Evolutionary conservation across 257 asterid species (phyloP).

Genomic region (Nicotiana undulata): DNA sequence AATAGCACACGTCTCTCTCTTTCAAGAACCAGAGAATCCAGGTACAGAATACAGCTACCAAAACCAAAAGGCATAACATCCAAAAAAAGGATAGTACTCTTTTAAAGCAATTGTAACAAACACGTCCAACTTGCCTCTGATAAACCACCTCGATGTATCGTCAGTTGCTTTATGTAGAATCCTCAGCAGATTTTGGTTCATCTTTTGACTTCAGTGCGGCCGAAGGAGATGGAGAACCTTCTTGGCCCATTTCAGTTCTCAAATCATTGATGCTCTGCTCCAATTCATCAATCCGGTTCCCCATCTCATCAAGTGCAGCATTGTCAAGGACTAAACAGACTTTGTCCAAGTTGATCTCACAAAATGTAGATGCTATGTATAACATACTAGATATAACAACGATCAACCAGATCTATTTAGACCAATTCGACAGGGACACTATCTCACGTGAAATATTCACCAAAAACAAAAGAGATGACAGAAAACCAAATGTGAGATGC

Average conservation of each 20-base stretch:
- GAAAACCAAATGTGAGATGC: neutral
- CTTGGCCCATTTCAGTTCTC: constrained; percentile 81
- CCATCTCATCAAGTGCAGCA: constrained; percentile 85
- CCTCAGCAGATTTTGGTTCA: constrained; percentile 45
- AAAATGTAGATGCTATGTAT: neutral
- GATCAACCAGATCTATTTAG: neutral
- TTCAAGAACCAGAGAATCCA: neutral
- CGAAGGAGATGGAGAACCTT: constrained; percentile 73
- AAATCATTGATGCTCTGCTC: constrained; percentile 91
- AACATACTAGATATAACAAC: too few relatives aligned
- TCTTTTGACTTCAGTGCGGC: constrained; percentile 42
- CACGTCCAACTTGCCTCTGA: neutral
- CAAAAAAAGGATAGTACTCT: neutral
- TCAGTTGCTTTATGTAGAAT: constrained; percentile 24
- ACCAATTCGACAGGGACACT: neutral
- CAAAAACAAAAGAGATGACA: neutral
- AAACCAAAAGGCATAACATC: neutral
- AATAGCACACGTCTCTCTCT: neutral
- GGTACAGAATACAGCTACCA: neutral
- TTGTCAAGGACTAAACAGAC: constrained; percentile 33
- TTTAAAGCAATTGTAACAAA: neutral
- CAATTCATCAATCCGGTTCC: constrained; percentile 74
- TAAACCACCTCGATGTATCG: neutral
- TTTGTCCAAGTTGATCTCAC: constrained; percentile 4
- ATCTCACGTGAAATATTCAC: neutral